These are phyloP conservation scores for Xanthoparmelia taractica DNA, from an alignment of 495 filamentous ascomycete species.

Conservation along the genomic window DNA sequence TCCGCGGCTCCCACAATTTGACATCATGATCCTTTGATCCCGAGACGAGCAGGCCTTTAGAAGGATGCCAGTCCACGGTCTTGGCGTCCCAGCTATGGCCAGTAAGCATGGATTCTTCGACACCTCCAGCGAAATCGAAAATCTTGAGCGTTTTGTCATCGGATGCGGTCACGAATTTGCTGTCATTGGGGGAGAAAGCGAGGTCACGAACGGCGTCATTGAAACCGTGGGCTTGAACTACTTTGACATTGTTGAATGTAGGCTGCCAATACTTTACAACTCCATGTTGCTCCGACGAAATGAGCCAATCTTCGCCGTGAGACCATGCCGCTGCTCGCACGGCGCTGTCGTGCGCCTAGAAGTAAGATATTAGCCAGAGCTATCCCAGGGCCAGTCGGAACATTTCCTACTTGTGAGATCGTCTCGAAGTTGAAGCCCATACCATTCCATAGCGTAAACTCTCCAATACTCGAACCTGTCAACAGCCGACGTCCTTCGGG, in stretches of 20 bases:
- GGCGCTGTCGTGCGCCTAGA: slow-evolving; percentile 79
- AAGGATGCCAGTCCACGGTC: slow-evolving; percentile 94
- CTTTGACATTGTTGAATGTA: slow-evolving; percentile 98
- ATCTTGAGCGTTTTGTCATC: slow-evolving; percentile 91
- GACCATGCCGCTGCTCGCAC: slow-evolving; percentile 84
- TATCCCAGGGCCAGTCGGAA: not conserved
- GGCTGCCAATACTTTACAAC: slow-evolving; percentile 98
- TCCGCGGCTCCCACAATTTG: slow-evolving; percentile 95
- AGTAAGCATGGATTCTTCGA: slow-evolving; percentile 68
- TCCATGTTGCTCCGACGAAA: slow-evolving; percentile 92
- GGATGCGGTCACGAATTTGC: slow-evolving; percentile 91
- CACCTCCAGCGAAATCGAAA: slow-evolving; percentile 86
- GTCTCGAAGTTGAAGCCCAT: slow-evolving; percentile 99
- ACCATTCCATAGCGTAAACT: slow-evolving; percentile 98
- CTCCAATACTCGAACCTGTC: slow-evolving; percentile 89
- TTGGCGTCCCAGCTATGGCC: slow-evolving; percentile 97
- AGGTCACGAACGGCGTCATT: slow-evolving; percentile 81
- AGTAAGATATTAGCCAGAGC: not conserved
- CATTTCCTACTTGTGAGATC: slow-evolving; percentile 68
- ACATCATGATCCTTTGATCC: slow-evolving; percentile 96
- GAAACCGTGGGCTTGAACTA: slow-evolving; percentile 67
- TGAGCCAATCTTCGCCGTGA: slow-evolving; percentile 90
- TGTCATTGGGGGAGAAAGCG: slow-evolving; percentile 86
- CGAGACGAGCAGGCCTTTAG: slow-evolving; percentile 87
- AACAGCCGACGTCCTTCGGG: slow-evolving; percentile 86